Evolutionary conservation across 345 rosid species (phyloP).

Genomic region (Sonneratia alba): DNA sequence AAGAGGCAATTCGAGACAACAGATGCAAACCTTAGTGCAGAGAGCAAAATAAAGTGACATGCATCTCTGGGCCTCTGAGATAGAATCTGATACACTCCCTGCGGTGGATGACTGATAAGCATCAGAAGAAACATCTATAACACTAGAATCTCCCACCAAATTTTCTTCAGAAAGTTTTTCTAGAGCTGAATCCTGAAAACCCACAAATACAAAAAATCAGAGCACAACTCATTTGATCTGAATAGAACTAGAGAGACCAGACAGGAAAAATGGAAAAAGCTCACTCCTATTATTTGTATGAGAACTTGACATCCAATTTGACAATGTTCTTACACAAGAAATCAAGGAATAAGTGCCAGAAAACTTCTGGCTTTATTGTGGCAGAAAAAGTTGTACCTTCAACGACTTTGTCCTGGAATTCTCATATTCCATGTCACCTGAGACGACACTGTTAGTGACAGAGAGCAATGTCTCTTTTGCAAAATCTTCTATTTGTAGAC

Average conservation of each 20-base stretch:
- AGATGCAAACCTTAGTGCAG: conserved; percentile 75
- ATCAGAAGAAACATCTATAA: conserved; percentile 39
- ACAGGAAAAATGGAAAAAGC: neutral
- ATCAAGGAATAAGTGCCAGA: neutral
- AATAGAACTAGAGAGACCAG: neutral
- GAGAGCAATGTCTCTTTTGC: conserved; percentile 62
- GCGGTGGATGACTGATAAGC: conserved; percentile 27
- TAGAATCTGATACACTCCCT: conserved; percentile 27
- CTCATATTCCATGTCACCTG: conserved; percentile 35
- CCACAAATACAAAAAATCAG: neutral
- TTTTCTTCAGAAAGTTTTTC: conserved; percentile 40
- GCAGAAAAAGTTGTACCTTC: conserved; percentile 39
- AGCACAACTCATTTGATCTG: neutral
- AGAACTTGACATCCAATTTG: neutral
- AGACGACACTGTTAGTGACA: conserved; percentile 27
- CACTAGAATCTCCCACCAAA: conserved; percentile 21
- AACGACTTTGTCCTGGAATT: conserved; percentile 28
- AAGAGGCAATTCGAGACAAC: neutral
- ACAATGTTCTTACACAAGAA: neutral
- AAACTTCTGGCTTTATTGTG: neutral
- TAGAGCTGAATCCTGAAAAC: conserved; percentile 38
- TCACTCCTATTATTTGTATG: neutral
- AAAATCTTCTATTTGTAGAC: conserved; percentile 83
- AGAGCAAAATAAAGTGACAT: conserved; percentile 91
- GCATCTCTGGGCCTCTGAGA: conserved; percentile 73